Evolutionary conservation across 129 eudicot genomes (phyloP).

Genomic region (Helichrysum umbraculigerum): DNA sequence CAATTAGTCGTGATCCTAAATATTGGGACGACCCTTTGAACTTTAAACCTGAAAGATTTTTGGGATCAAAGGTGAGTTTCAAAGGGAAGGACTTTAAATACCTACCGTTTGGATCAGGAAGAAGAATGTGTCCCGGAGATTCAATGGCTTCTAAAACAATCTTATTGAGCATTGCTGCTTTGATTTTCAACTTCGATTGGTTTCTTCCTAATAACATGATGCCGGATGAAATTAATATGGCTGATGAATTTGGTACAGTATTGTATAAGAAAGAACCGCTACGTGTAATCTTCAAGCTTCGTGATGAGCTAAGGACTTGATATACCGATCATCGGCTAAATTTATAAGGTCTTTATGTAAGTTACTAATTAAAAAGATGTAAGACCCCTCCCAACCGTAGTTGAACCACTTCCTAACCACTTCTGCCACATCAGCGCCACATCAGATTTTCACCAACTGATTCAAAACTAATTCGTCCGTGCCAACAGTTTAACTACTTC

Average conservation of each 20-base stretch:
- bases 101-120: conserved; percentile 48
- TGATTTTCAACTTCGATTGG: conserved; percentile 35
- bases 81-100: conserved; percentile 41
- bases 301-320: not conserved
- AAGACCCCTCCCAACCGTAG: too few species aligned
- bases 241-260: conserved; percentile 24
- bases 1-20: conserved; percentile 38
- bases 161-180: conserved; percentile 30
- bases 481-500: too few species aligned
- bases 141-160: conserved; percentile 43
- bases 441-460: too few species aligned
- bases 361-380: too few species aligned
- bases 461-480: too few species aligned
- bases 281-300: conserved; percentile 17
- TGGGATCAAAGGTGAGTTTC: conserved; percentile 21
- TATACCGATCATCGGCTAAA: not conserved
- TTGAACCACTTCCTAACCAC: too few species aligned
- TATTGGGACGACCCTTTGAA: conserved; percentile 39
- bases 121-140: conserved; percentile 50
- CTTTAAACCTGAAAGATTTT: conserved; percentile 50
- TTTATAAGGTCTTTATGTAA: too few species aligned
- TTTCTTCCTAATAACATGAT: conserved; percentile 25
- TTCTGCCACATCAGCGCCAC: too few species aligned
- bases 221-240: conserved; percentile 33
- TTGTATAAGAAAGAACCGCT: conserved; percentile 29